Percentiles rank a stretch among this genome's conserved stretches.
Evolutionary conservation across 2,329 filamentous ascomycete species (phyloP).

Genomic region (Gnomoniopsis smithogilvyi): DNA sequence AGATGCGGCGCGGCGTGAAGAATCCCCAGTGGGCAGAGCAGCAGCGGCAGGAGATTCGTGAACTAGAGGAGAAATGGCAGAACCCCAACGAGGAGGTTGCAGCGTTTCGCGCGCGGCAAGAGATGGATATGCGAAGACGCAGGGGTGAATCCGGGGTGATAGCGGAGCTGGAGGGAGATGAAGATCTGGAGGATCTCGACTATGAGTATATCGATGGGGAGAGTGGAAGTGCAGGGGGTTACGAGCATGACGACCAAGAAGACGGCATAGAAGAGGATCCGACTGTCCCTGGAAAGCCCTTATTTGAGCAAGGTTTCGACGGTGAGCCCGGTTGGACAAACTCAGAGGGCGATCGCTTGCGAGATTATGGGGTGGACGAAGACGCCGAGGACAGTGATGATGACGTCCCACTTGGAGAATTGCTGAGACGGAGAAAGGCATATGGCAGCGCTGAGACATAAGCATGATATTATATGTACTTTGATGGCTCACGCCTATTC

Average conservation of each 20-base stretch:
- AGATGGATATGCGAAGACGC: slow-evolving; percentile 40
- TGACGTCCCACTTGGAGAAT: slow-evolving; percentile 67
- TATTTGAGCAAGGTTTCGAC: slow-evolving; percentile 31
- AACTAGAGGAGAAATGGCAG: slow-evolving; percentile 23
- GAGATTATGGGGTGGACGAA: slow-evolving; percentile 79
- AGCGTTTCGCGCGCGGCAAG: slow-evolving; percentile 49
- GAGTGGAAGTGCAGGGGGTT: slow-evolving; percentile 18
- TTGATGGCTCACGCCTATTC: background rate
- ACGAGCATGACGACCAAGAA: slow-evolving; percentile 30
- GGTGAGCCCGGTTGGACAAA: slow-evolving; percentile 68
- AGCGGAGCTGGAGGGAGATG: slow-evolving; percentile 51
- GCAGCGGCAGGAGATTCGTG: slow-evolving; percentile 14
- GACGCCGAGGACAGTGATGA: slow-evolving; percentile 51
- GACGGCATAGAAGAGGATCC: slow-evolving; percentile 23
- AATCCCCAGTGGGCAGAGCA: slow-evolving; percentile 20
- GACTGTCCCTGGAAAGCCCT: slow-evolving; percentile 11
- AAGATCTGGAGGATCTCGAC: slow-evolving; percentile 42
- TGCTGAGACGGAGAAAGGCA: slow-evolving; percentile 56
- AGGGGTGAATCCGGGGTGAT: slow-evolving; percentile 36
- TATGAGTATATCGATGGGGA: slow-evolving; percentile 9
- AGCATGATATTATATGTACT: background rate
- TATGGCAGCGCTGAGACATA: slow-evolving; percentile 3
- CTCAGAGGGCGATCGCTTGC: slow-evolving; percentile 68
- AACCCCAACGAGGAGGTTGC: slow-evolving; percentile 43
- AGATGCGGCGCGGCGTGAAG: slow-evolving; percentile 40